phyloP scores from a whole-genome alignment of 257 asterid species.

The Henckelia pumila region DNA sequence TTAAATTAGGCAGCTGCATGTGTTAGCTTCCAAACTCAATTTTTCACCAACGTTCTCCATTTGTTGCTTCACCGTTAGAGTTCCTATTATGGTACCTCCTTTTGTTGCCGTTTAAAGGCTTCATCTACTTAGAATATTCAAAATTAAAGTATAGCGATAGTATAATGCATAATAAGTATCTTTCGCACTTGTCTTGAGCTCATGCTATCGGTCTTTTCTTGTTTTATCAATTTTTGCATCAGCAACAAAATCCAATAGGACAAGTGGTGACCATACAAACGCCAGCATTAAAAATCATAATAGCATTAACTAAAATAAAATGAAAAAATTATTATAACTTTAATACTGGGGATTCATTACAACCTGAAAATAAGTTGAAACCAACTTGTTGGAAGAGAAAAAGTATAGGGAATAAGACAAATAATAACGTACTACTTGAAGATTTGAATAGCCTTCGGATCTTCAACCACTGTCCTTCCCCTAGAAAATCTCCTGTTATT shows the following conservation, averaged over 20 bases:
- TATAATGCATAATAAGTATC: background rate
- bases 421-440: background rate
- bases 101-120: background rate
- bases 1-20: background rate
- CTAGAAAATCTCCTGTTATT: background rate
- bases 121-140: background rate
- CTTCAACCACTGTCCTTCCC: background rate
- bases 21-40: background rate
- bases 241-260: background rate
- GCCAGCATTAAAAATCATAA: background rate
- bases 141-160: too few relatives aligned
- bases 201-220: background rate
- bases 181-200: background rate
- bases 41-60: background rate
- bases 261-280: background rate
- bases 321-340: too few relatives aligned
- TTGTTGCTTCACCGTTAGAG: background rate
- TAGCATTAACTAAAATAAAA: too few relatives aligned
- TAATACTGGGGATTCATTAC: background rate
- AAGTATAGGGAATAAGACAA: background rate
- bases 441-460: background rate
- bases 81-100: background rate
- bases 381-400: background rate
- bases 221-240: background rate
- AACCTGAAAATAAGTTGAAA: background rate